Evolutionary conservation across 2,329 filamentous ascomycete species (phyloP).

Genomic region (Penicillium frequentans): DNA sequence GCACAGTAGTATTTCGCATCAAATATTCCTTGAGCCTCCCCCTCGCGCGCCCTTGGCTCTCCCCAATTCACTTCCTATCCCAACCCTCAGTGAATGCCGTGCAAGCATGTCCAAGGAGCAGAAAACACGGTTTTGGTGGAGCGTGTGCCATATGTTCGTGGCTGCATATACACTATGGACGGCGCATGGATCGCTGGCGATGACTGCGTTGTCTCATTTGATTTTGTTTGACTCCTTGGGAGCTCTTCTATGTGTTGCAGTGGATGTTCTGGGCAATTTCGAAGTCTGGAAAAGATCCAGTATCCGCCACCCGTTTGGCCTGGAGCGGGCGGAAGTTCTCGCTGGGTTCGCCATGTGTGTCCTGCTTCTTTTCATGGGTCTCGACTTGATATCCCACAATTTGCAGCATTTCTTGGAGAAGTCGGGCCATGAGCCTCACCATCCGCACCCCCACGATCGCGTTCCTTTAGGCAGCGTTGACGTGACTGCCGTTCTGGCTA

Average conservation of each 20-base stretch:
- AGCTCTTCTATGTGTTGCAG: conserved; percentile 84
- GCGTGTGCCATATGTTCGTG: conserved; percentile 79
- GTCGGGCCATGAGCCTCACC: conserved; percentile 71
- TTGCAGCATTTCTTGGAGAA: conserved; percentile 89
- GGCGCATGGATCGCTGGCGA: conserved; percentile 80
- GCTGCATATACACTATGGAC: conserved; percentile 84
- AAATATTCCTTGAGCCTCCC: conserved; percentile 93
- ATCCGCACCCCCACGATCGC: conserved; percentile 64
- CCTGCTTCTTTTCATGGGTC: conserved; percentile 93
- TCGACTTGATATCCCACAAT: conserved; percentile 92
- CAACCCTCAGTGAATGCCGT: conserved; percentile 84
- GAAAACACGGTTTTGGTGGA: conserved; percentile 81
- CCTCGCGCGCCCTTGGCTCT: conserved; percentile 82
- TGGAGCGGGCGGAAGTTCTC: conserved; percentile 89
- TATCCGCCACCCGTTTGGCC: conserved; percentile 87
- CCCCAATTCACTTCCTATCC: conserved; percentile 87
- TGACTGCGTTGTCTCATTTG: conserved; percentile 88
- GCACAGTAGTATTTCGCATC: conserved; percentile 92
- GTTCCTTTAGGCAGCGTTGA: conserved; percentile 77
- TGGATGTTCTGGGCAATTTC: conserved; percentile 93
- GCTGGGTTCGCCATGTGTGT: conserved; percentile 96
- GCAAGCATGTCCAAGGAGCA: conserved; percentile 88
- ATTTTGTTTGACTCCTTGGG: conserved; percentile 95
- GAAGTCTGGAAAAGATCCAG: conserved; percentile 95
- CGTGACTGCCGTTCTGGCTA: conserved; percentile 75